Base-by-base conservation (phyloP, 2,329 filamentous ascomycete species). In the Aspergillus sp. region DNA sequence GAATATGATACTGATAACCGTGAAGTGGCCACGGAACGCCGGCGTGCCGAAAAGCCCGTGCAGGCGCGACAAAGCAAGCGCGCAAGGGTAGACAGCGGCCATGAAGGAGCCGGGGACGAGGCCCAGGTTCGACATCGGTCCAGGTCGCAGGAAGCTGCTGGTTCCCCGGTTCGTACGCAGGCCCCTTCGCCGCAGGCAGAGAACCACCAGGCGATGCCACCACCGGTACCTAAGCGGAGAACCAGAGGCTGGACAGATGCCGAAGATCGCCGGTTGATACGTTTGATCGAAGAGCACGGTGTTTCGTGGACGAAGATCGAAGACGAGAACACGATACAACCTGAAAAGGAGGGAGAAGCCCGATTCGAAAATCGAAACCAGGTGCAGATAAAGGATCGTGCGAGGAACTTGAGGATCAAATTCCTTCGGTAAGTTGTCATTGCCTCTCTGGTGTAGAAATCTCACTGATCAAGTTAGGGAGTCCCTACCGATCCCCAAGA, bases 341-440 rank as follows among this genome's bases (percentile, higher is more conserved):
- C 74, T 2, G 66, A 57, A 4, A 39, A 66, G 55, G 50, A 73
- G 52, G 71, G 72, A 36, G 68, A 72, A 10, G 70, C 70, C 2
- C 53, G 71, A 44, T 67, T 84, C 17, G 58, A 57, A 3, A 62
- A 66, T 2, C 77, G 85, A 2, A 75, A 71, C 5, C 82, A 87
- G 61, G 82, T 84, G 2, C 81, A 84, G 48, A 62, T 86, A 7
- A 84, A 84, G 64, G 82, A 84, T 63, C 81, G 80, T 61, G 84
- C 83, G 3, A 77, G 84, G 54, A 85, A 84, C 61, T 71, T 86
- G 59, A 84, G 83, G 67, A 72, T 78, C 42, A 41, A 50, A 21
- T 60, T 56, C 27, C 17, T 41, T 25, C 54, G 59, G 64, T 66
- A 55, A 13, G 57, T 49, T 0, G 1, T 15, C n/a, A 19, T 6